phyloP scores from a whole-genome alignment of 2,329 filamentous ascomycete species.

The Nigrospora oryzae region DNA sequence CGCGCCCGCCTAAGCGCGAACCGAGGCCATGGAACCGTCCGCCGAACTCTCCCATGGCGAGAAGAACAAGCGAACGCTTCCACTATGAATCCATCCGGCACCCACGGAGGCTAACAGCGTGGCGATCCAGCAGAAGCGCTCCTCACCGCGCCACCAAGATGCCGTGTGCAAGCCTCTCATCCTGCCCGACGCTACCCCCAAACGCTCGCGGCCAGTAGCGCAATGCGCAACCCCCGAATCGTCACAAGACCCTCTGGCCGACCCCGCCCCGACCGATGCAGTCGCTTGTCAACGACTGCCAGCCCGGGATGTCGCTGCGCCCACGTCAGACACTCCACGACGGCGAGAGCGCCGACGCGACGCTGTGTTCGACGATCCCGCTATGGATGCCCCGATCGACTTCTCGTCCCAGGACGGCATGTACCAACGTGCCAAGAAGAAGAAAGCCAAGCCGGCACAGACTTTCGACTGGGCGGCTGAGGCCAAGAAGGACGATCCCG shows the following conservation, averaged over 20 bases:
- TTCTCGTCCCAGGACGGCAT: constrained; percentile 46
- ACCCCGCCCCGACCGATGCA: constrained; percentile 12
- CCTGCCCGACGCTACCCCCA: constrained; percentile 22
- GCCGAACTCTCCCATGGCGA: too few species aligned
- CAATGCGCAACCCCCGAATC: constrained; percentile 9
- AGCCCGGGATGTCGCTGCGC: constrained; percentile 14
- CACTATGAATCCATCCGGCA: neutral
- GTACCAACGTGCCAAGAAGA: constrained; percentile 46
- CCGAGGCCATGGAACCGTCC: too few species aligned
- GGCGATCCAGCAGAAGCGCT: constrained; percentile 2
- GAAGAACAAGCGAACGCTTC: too few species aligned
- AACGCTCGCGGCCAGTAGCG: constrained; percentile 22
- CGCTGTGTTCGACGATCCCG: constrained; percentile 35
- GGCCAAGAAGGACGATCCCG: constrained; percentile 26
- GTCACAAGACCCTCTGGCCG: constrained; percentile 6
- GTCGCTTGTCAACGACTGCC: constrained; percentile 18
- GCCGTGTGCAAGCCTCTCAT: constrained; percentile 15
- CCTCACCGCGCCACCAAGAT: constrained; percentile 4
- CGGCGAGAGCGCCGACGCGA: constrained; percentile 17
- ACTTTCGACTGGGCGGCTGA: constrained; percentile 10
- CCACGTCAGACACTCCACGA: constrained; percentile 9
- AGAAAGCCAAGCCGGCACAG: constrained; percentile 14
- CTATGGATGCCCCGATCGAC: constrained; percentile 40
- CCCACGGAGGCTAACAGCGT: neutral
- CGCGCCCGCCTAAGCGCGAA: too few species aligned